Conservation (phyloP, 768 basidiomycete species). For the Flagelloscypha sp. region DNA sequence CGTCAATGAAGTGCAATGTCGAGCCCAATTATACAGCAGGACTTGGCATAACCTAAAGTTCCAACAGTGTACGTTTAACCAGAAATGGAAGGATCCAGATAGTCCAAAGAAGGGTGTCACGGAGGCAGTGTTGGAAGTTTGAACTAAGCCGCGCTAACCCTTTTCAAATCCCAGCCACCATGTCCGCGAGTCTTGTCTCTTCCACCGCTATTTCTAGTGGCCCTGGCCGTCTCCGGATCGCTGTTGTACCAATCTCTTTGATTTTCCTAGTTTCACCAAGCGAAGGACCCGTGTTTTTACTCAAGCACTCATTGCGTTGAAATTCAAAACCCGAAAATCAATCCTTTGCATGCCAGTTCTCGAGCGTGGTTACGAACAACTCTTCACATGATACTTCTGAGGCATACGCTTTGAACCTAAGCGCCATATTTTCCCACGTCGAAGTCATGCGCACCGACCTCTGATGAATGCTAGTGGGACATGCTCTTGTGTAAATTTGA, state of each 20-base stretch:
- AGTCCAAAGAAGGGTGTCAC: too few species aligned
- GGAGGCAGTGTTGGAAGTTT: too few species aligned
- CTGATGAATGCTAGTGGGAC: constrained; percentile 28
- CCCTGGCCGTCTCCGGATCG: constrained; percentile 31
- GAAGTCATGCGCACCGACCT: constrained; percentile 11
- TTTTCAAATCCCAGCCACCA: too few species aligned
- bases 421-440: constrained; percentile 24
- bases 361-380: too few species aligned
- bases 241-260: constrained; percentile 25
- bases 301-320: constrained; percentile 39
- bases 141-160: too few species aligned
- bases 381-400: too few species aligned
- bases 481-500: constrained; percentile 37
- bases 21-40: too few species aligned
- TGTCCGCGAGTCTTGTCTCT: not conserved
- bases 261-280: not conserved
- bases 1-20: too few species aligned
- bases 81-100: too few species aligned
- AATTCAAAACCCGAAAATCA: constrained; percentile 34
- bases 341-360: constrained; percentile 30
- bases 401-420: constrained; percentile 41
- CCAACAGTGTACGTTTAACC: too few species aligned
- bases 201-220: constrained; percentile 3
- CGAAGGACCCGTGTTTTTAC: constrained; percentile 4
- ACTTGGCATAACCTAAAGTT: too few species aligned